Evolutionary conservation across 1,284 basidiomycete species (phyloP).

Genomic region (Leccinum holopus): DNA sequence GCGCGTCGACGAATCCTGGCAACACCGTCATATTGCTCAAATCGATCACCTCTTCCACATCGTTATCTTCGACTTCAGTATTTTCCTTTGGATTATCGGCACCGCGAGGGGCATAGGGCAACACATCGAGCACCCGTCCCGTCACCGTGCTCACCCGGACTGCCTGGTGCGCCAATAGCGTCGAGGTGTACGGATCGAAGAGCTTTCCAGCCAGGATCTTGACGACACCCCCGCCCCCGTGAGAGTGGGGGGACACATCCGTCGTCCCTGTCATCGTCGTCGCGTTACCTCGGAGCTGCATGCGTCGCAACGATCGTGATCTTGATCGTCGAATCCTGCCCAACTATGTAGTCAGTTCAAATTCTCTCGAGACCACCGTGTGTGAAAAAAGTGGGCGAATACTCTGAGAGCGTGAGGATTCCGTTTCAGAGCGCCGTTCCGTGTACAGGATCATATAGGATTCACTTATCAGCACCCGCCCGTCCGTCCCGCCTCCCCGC

Average conservation of each 20-base stretch:
- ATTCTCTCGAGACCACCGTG: neutral
- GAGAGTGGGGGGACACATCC: neutral
- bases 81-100: neutral
- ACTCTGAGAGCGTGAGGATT: neutral
- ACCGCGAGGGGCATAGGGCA: conserved; percentile 5
- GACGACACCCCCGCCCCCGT: conserved; percentile 8
- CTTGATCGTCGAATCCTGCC: neutral
- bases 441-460: neutral
- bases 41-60: conserved; percentile 40
- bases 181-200: conserved; percentile 41
- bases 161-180: conserved; percentile 34
- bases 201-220: conserved; percentile 39
- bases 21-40: conserved; percentile 52
- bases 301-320: neutral
- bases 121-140: conserved; percentile 39
- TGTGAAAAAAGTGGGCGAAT: neutral
- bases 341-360: neutral
- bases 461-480: neutral
- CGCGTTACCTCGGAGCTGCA: neutral
- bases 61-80: neutral
- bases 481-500: neutral
- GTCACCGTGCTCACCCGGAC: conserved; percentile 39
- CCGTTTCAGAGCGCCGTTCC: neutral
- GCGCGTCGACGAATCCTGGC: conserved; percentile 66
- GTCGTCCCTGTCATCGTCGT: neutral